Evolutionary conservation across 768 basidiomycete genomes (phyloP), one percentile per base, ranked within the genome.

Genomic region (Boletus eberwhitei): DNA sequence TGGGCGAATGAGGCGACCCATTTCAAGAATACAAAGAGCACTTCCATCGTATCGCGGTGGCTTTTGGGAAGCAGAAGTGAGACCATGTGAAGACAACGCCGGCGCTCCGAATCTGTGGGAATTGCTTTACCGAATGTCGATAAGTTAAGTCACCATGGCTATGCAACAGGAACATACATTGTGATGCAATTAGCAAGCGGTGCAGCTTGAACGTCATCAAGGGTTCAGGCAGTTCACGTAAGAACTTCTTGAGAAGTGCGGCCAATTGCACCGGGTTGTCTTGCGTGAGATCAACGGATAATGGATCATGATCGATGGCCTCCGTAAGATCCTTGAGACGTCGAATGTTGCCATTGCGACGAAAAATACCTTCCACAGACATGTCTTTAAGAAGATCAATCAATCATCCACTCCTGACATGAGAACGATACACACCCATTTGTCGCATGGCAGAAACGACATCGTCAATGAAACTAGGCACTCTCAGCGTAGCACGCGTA

Each of bases 1-100:
- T 99, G 96, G 46, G 97, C 93, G 70, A 99, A 99, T 2, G 94
- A 97, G 11, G 96, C 96, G 12, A 99, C 97, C 97, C 97, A 99
- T 73, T 98, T 97, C 61, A 99, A 80, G 77, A 99, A 99, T 31
- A 97, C 95, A 67, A 97, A 98, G 48, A 99, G 76, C 48, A 97
- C 92, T 73, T 99, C 97, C 84, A 97, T 85, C 19, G 96, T 98
- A 72, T 99, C 97, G 59, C 97, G 87, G 70, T 99, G 92, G 57
- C 84, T 83, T 74, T 93, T 93, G 34, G 97, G 97, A 65, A 99
- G 75, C 8, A 98, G 76, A 53, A 95, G 76, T 39, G 88, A 87
- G 16, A 94, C 77, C 60, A 96, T 79, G 70, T 98, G 95, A 26
- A 98, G 79, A 64, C 88, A 82, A 48, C 90, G 86, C 62, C 81